A percentile compares a stretch with the other conserved stretches of the same genome.
Conservation (phyloP, 148 eudicot genomes). For the Diospyros kaki region DNA sequence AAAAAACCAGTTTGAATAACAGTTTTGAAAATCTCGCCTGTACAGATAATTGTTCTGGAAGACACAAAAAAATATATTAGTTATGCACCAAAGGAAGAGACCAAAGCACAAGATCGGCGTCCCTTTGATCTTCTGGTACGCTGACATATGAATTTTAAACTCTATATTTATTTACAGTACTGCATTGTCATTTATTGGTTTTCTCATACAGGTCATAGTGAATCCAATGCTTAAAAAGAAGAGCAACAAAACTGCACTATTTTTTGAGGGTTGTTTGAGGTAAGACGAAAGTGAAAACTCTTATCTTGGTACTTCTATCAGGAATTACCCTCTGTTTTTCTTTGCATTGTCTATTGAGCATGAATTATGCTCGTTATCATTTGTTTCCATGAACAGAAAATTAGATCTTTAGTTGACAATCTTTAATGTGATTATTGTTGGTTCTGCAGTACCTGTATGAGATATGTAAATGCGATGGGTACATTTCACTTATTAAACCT, state of each 20-base stretch:
- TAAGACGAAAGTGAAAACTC: slow-evolving; percentile 15
- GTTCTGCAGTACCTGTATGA: too few relatives aligned
- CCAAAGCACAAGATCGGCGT: slow-evolving; percentile 57
- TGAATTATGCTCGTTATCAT: neutral
- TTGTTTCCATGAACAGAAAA: neutral
- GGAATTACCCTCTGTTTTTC: neutral
- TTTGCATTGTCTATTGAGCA: neutral
- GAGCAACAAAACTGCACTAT: slow-evolving; percentile 64
- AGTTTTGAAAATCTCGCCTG: neutral
- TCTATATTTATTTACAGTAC: neutral
- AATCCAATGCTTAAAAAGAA: slow-evolving; percentile 74
- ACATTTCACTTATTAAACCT: too few relatives aligned
- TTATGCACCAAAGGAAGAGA: slow-evolving; percentile 73
- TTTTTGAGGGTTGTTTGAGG: slow-evolving; percentile 98
- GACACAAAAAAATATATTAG: slow-evolving; percentile 78
- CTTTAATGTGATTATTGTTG: neutral
- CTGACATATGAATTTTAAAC: neutral
- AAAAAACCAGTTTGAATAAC: too few relatives aligned
- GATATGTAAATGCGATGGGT: too few relatives aligned
- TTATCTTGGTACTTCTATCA: neutral
- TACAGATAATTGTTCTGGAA: slow-evolving; percentile 87
- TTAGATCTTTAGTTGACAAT: neutral
- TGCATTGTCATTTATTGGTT: slow-evolving; percentile 6
- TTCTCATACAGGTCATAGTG: slow-evolving; percentile 69
- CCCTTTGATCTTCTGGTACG: slow-evolving; percentile 97